Conservation (phyloP, 768 basidiomycete species). For the Boletus barrowsii region DNA sequence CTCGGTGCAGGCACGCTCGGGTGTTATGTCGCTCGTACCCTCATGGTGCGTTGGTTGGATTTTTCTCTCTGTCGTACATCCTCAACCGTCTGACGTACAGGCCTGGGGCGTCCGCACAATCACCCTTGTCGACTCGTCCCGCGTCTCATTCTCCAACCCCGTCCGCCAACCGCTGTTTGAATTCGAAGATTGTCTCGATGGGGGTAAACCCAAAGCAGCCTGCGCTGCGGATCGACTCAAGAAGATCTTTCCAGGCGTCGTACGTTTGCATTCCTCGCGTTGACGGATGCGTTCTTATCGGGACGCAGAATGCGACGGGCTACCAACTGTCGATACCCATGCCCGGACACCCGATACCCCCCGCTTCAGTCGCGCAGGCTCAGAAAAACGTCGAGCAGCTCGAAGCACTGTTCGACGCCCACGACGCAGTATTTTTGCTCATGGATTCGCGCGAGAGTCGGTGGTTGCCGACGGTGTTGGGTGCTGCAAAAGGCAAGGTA, state of each 20-base stretch:
- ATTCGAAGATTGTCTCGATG: conserved; percentile 88
- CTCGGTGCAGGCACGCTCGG: conserved; percentile 96
- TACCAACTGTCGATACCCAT: conserved; percentile 84
- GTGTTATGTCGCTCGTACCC: conserved; percentile 88
- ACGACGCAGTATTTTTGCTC: conserved; percentile 88
- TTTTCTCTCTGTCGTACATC: rapidly evolving
- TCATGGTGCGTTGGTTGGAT: conserved; percentile 56
- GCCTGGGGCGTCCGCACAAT: conserved; percentile 96
- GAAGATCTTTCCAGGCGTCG: conserved; percentile 91
- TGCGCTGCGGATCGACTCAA: conserved; percentile 83
- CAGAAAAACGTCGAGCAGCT: conserved; percentile 69
- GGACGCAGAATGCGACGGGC: conserved; percentile 76
- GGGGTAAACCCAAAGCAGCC: conserved; percentile 91
- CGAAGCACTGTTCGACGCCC: conserved; percentile 74
- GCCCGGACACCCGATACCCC: conserved; percentile 93
- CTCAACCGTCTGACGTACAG: conserved; percentile 36
- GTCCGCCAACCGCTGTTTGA: conserved; percentile 96
- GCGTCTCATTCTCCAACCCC: conserved; percentile 95
- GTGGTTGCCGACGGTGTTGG: conserved; percentile 92
- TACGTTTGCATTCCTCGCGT: conserved; percentile 37
- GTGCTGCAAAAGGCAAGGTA: conserved; percentile 82
- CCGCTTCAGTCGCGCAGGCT: conserved; percentile 50
- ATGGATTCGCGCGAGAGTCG: conserved; percentile 99
- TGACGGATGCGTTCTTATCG: not conserved
- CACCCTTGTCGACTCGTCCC: conserved; percentile 87